Conservation (phyloP, 2,329 filamentous ascomycete species). For the Fusarium irregulare region DNA sequence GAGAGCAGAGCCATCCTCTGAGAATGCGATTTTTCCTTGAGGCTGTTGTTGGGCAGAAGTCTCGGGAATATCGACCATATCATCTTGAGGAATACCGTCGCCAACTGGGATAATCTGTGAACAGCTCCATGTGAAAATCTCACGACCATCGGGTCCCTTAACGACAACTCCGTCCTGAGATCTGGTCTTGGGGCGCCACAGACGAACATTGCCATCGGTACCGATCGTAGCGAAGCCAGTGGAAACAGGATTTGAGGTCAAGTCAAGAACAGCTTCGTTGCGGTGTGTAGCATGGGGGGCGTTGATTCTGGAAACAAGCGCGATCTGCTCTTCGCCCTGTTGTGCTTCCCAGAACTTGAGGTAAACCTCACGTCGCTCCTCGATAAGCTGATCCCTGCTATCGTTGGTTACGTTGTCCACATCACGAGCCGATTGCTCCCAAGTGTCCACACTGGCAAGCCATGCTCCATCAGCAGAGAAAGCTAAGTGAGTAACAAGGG, state of each 20-base stretch:
- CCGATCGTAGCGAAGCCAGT: constrained; percentile 87
- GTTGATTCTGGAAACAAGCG: constrained; percentile 85
- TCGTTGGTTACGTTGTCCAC: constrained; percentile 59
- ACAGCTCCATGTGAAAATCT: constrained; percentile 80
- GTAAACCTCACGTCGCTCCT: constrained; percentile 75
- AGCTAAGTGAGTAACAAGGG: constrained; percentile 78
- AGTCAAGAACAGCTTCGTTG: constrained; percentile 73
- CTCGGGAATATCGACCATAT: constrained; percentile 46
- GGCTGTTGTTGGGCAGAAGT: constrained; percentile 47
- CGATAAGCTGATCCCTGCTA: constrained; percentile 58
- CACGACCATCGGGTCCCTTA: constrained; percentile 67
- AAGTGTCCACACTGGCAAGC: constrained; percentile 93
- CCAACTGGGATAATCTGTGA: constrained; percentile 68
- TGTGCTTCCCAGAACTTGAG: constrained; percentile 90
- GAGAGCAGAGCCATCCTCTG: constrained; percentile 85
- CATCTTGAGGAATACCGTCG: constrained; percentile 59
- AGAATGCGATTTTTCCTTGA: constrained; percentile 80
- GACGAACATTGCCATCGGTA: constrained; percentile 78
- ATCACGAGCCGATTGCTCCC: constrained; percentile 80
- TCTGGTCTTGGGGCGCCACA: constrained; percentile 83
- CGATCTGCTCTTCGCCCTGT: constrained; percentile 68
- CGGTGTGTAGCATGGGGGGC: constrained; percentile 75
- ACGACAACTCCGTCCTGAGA: constrained; percentile 75
- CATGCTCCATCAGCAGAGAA: constrained; percentile 86
- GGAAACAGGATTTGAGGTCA: constrained; percentile 76